Base-by-base conservation (phyloP, 2,329 filamentous ascomycete genomes). In the Bretziella fagacearum region DNA sequence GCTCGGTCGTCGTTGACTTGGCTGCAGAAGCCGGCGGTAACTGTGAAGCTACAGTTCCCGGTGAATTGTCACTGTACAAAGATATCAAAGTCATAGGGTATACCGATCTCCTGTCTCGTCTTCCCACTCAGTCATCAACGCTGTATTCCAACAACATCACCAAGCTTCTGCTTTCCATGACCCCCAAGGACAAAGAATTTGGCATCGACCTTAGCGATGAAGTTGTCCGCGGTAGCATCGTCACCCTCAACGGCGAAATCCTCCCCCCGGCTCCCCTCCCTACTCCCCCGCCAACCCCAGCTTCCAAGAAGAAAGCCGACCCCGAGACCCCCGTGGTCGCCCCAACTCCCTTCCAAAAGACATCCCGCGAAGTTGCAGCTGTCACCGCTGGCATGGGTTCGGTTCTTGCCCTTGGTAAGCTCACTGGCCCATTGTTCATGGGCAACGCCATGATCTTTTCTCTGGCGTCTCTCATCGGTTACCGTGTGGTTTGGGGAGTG, bases 111-210 rank as follows among this genome's bases (percentile, higher is more conserved):
- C 85, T 86, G 1, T 93, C 85, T 26, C 74, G 85, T 39, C 69
- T 94, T 2, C 84, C 86, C 0, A 93, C 85, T 0, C 86, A 94
- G 60, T 84, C 85, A 0, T 93, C 85, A 0, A 93, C 84, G 0
- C 65, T 94, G 17, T 94, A 93, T 62, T 91, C 84, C 2, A 94
- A 93, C 70, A 94, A 94, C 58, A 87, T 93, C 56, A 86, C 80
- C 54, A 94, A 93, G 58, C 81, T 87, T 49, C 65, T 93, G 23
- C 69, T 94, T 7, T 91, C 85, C 0, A 84, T 93, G 69, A 63
- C 77, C 1, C 83, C 84, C 1, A 73, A 80, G 50, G 77, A 85
- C 2, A 85, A 84, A 53, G 72, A 79, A 30, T 93, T 85, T 53
- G 83, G 84, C 6, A 69, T 93, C 39, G 83, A 93, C 55, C 66